Evolutionary conservation across 2,329 filamentous ascomycete species (phyloP).

Genomic region (Penicillium sp.): DNA sequence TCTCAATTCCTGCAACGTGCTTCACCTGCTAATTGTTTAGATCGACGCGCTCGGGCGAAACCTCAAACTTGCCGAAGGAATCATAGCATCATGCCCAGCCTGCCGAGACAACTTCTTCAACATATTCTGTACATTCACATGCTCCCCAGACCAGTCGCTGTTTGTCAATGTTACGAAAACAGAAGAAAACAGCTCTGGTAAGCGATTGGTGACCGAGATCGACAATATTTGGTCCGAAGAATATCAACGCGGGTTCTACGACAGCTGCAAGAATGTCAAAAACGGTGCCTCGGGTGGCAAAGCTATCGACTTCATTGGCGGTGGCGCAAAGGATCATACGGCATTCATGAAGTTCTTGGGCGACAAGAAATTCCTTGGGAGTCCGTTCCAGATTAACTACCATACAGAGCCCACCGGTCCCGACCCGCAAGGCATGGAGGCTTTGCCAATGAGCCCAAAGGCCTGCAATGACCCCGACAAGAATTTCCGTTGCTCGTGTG

Average conservation of each 20-base stretch:
- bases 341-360: constrained; percentile 89
- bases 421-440: constrained; percentile 68
- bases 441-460: constrained; percentile 72
- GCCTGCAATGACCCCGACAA: constrained; percentile 89
- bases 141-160: constrained; percentile 92
- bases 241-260: constrained; percentile 85
- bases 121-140: constrained; percentile 96
- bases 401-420: constrained; percentile 60
- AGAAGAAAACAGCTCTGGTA: constrained; percentile 54
- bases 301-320: constrained; percentile 94
- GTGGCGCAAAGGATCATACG: constrained; percentile 86
- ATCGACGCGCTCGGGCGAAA: constrained; percentile 79
- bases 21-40: constrained; percentile 44
- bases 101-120: constrained; percentile 99
- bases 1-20: too few species aligned
- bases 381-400: constrained; percentile 98
- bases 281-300: constrained; percentile 91
- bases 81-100: constrained; percentile 91
- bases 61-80: constrained; percentile 80
- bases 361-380: constrained; percentile 85
- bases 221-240: constrained; percentile 84
- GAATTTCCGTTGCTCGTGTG: constrained; percentile 84
- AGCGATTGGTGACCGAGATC: constrained; percentile 77
- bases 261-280: constrained; percentile 99
- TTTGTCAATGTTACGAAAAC: constrained; percentile 91